These are phyloP conservation scores for Xylaria longipes DNA, from an alignment of 495 filamentous ascomycete genomes.

Conservation along the genomic window DNA sequence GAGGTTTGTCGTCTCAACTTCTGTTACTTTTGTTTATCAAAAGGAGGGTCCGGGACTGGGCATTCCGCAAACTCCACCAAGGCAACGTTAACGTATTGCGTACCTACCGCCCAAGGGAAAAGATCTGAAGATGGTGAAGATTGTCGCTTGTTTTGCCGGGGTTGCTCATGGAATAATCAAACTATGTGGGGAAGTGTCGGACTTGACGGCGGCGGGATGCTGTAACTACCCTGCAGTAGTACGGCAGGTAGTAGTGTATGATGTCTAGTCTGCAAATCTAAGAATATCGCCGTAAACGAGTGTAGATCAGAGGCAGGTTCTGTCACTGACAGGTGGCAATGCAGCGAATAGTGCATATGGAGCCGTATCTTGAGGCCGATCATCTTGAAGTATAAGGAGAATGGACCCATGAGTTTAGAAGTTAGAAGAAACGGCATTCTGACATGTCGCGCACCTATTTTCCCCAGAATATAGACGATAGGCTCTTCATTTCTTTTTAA, in stretches of 20 bases:
- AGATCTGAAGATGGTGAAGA: constrained; percentile 12
- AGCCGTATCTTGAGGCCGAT: background rate
- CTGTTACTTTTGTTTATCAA: background rate
- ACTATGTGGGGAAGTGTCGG: constrained; percentile 6
- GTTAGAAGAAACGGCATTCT: background rate
- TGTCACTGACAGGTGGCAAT: background rate
- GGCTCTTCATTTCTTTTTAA: background rate
- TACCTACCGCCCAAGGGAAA: constrained; percentile 12
- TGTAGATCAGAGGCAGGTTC: background rate
- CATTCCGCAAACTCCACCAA: constrained; percentile 11
- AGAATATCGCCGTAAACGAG: background rate
- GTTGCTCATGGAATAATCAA: constrained; percentile 9
- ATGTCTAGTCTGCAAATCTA: background rate
- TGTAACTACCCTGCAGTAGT: background rate
- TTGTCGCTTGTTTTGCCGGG: background rate
- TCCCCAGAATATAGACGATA: background rate
- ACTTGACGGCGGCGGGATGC: background rate
- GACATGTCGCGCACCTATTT: background rate
- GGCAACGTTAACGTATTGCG: constrained; percentile 1
- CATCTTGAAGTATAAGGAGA: constrained; percentile 11
- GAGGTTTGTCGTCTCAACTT: background rate
- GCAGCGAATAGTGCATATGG: no score
- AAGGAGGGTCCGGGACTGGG: background rate
- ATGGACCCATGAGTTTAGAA: background rate
- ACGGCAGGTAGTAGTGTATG: background rate